These are phyloP conservation scores for Astrothelium subdiscretum DNA, from an alignment of 495 filamentous ascomycete genomes.

Conservation along the genomic window DNA sequence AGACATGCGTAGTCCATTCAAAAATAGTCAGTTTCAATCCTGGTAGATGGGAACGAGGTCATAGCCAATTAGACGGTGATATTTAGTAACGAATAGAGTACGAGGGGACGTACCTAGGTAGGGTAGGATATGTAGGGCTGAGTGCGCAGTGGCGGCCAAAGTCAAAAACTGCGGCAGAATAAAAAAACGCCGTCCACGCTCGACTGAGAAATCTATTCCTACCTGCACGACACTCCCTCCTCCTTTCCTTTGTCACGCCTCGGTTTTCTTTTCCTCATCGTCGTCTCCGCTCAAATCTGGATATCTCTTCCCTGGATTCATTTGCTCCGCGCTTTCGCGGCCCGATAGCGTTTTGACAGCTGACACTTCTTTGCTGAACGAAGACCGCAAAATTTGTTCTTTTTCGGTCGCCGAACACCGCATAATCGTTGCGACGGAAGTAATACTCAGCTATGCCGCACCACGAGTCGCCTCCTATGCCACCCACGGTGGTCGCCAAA, in stretches of 20 bases:
- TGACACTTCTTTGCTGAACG: background rate
- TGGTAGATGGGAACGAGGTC: background rate
- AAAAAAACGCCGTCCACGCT: too few species aligned
- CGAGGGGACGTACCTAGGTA: too few species aligned
- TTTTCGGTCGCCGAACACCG: too few species aligned
- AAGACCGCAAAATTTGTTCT: background rate
- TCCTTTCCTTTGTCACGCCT: background rate
- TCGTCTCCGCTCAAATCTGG: too few species aligned
- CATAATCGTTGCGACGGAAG: too few species aligned
- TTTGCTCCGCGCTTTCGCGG: background rate
- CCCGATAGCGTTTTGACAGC: background rate
- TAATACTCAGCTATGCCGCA: conserved; percentile 46
- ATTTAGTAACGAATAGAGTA: background rate
- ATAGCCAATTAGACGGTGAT: background rate
- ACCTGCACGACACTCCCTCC: background rate
- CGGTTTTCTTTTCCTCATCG: background rate
- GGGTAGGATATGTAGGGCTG: too few species aligned
- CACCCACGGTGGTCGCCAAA: conserved; percentile 44
- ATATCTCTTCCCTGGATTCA: too few species aligned
- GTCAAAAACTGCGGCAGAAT: background rate
- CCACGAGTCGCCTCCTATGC: conserved; percentile 45
- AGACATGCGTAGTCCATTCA: too few species aligned
- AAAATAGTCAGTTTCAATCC: too few species aligned
- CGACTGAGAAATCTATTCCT: background rate
- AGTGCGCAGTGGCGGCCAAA: background rate